phyloP scores from a whole-genome alignment of 495 filamentous ascomycete species.

The Penicillium ochrochloron region DNA sequence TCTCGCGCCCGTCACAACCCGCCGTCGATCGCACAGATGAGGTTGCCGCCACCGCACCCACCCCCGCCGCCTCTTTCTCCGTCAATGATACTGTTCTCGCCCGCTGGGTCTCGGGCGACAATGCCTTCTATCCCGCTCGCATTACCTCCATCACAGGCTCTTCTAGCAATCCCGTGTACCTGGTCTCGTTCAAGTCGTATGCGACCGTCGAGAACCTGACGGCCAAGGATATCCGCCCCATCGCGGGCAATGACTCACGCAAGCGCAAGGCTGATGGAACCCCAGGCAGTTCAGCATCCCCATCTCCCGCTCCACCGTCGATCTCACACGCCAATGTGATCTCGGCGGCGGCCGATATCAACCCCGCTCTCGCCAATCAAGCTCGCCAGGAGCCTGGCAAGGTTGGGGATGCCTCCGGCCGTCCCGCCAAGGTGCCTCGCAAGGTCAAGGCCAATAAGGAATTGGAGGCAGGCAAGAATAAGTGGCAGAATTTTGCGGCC shows the following conservation, averaged over 20 bases:
- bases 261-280: slow-evolving; percentile 92
- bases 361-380: slow-evolving; percentile 75
- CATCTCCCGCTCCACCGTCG: slow-evolving; percentile 47
- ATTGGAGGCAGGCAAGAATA: slow-evolving; percentile 85
- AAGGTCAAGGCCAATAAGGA: slow-evolving; percentile 92
- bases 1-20: slow-evolving; percentile 49
- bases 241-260: slow-evolving; percentile 66
- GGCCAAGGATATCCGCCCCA: slow-evolving; percentile 81
- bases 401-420: slow-evolving; percentile 65
- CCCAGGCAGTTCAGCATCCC: slow-evolving; percentile 55
- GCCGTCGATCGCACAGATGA: slow-evolving; percentile 40
- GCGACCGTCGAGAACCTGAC: slow-evolving; percentile 80
- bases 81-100: slow-evolving; percentile 92
- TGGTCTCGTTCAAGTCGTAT: slow-evolving; percentile 92
- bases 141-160: slow-evolving; percentile 95
- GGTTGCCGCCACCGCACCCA: slow-evolving; percentile 36
- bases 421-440: slow-evolving; percentile 68
- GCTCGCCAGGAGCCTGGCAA: slow-evolving; percentile 69
- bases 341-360: slow-evolving; percentile 84
- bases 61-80: slow-evolving; percentile 62
- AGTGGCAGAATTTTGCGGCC: slow-evolving; percentile 88
- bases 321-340: slow-evolving; percentile 65
- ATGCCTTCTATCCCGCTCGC: slow-evolving; percentile 86
- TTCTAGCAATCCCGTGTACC: slow-evolving; percentile 83
- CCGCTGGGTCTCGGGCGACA: slow-evolving; percentile 88